Base-by-base conservation (phyloP, 192 early-diverging fungal species). In the Paraglomus occultum region DNA sequence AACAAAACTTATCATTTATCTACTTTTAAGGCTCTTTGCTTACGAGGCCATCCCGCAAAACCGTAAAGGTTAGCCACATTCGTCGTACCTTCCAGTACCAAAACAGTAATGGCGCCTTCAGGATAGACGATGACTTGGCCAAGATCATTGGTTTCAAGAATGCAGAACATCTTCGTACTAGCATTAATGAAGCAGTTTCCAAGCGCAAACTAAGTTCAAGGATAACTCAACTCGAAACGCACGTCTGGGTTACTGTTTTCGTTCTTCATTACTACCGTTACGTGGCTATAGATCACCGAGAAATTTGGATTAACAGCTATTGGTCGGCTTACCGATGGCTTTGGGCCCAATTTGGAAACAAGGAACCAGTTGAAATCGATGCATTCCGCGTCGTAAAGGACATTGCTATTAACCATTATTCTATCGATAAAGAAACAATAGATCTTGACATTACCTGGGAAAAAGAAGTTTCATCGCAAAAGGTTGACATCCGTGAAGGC, bases 291-390 rank as follows among this genome's bases (percentile, higher is more conserved):
- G 67, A 69, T 57, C 67, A 69, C 46, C 20, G 48, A 12, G 5
- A 20, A 1, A 45, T 31, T 31, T 69, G 67, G 67, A 17, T 57
- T 6, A 8, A 8, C 6, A 22, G 39, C 14, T 69, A 69, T 46
- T 39, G 46, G 47, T 57, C 6, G 4, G 14, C 67, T 57, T 69
- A 69, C 20, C 22, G 7, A 52, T 69, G 67, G 67, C 39, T 57
- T 51, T 69, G 67, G 67, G 67, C 10, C 14, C 67, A 69, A 57
- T 69, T 69, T 15, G 44, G 57, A 45, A 45, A 43, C 4, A 69
- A 57, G 31, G 67, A 55, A 44, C 6, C 5, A 15, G 12, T 69
- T 55, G 67, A 69, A 57, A 17, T 39, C 18, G 67, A 69, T 15
- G 51, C 52, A 4, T 55, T 69, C 50, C 5, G 15, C 18, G 18